Conservation (phyloP, 2,329 filamentous ascomycete species). For the Fusarium sp. region DNA sequence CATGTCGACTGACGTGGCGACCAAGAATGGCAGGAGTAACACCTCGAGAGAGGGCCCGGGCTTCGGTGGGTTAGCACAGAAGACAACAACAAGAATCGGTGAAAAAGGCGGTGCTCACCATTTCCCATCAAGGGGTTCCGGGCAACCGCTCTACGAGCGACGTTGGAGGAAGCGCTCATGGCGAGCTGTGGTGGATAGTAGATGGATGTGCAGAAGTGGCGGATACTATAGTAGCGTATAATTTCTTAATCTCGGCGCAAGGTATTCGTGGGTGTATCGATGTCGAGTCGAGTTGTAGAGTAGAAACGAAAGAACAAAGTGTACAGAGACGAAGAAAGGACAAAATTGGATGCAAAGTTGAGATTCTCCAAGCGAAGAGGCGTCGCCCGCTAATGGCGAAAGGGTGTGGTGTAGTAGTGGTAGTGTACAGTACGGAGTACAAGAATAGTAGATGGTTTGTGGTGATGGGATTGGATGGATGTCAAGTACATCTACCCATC, state of each 20-base stretch:
- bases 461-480: slow-evolving; percentile 39
- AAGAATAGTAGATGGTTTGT: slow-evolving; percentile 30
- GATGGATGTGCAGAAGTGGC: slow-evolving; percentile 18
- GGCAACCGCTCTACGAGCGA: slow-evolving; percentile 66
- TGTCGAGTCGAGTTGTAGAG: neutral
- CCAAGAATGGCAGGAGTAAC: slow-evolving; percentile 61
- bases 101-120: slow-evolving; percentile 53
- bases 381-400: slow-evolving; percentile 40
- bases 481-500: slow-evolving; percentile 30
- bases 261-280: slow-evolving; percentile 7
- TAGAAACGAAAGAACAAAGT: slow-evolving; percentile 14
- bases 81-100: neutral
- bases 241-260: slow-evolving; percentile 20
- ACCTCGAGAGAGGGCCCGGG: slow-evolving; percentile 61
- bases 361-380: slow-evolving; percentile 40
- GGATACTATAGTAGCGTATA: slow-evolving; percentile 10
- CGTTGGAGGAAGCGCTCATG: slow-evolving; percentile 69
- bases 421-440: neutral
- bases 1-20: slow-evolving; percentile 60
- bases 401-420: slow-evolving; percentile 29
- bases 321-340: slow-evolving; percentile 41
- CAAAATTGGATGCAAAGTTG: slow-evolving; percentile 43
- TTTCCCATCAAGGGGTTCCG: slow-evolving; percentile 65
- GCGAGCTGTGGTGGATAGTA: slow-evolving; percentile 38
- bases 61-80: slow-evolving; percentile 51